A percentile compares a stretch with the other conserved stretches of the same genome.
Conservation (phyloP, 2,329 filamentous ascomycete species). For the Pseudonectria foliicola region DNA sequence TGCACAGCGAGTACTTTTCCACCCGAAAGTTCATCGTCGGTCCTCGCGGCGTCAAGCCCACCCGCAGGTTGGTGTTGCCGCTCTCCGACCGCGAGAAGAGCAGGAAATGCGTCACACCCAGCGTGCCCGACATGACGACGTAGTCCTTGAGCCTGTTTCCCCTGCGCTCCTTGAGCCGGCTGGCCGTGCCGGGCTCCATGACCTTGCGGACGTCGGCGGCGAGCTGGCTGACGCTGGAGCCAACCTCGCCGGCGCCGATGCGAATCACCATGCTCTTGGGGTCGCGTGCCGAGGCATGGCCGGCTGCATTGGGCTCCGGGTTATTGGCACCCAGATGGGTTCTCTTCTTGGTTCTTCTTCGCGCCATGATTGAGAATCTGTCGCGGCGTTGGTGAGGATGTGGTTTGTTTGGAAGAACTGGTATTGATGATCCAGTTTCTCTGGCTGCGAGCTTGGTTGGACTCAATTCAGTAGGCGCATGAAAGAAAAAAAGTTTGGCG, state of each 20-base stretch:
- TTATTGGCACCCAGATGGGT: slow-evolving; percentile 68
- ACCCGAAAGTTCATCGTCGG: slow-evolving; percentile 92
- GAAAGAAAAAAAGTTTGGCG: slow-evolving; percentile 29
- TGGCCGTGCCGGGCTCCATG: slow-evolving; percentile 94
- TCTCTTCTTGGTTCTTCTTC: slow-evolving; percentile 76
- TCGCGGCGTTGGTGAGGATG: slow-evolving; percentile 7
- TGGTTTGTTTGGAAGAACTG: slow-evolving; percentile 1
- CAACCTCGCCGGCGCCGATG: slow-evolving; percentile 89
- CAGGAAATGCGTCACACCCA: slow-evolving; percentile 87
- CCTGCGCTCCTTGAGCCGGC: slow-evolving; percentile 79
- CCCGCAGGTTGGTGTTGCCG: slow-evolving; percentile 86
- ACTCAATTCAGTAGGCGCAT: slow-evolving; percentile 15
- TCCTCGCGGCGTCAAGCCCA: slow-evolving; percentile 81
- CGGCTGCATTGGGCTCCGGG: slow-evolving; percentile 47
- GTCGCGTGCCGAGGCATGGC: slow-evolving; percentile 57
- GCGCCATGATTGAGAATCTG: slow-evolving; percentile 56
- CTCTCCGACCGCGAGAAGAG: slow-evolving; percentile 85
- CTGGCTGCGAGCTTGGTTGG: not conserved
- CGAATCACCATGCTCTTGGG: slow-evolving; percentile 99
- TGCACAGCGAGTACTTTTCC: slow-evolving; percentile 88
- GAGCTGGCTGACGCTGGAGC: slow-evolving; percentile 82
- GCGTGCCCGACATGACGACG: slow-evolving; percentile 86
- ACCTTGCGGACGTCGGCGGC: slow-evolving; percentile 85
- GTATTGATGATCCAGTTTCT: slow-evolving; percentile 4
- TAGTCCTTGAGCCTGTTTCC: slow-evolving; percentile 88